phyloP scores from a whole-genome alignment of 257 asterid genomes.

The Agastache rugosa region DNA sequence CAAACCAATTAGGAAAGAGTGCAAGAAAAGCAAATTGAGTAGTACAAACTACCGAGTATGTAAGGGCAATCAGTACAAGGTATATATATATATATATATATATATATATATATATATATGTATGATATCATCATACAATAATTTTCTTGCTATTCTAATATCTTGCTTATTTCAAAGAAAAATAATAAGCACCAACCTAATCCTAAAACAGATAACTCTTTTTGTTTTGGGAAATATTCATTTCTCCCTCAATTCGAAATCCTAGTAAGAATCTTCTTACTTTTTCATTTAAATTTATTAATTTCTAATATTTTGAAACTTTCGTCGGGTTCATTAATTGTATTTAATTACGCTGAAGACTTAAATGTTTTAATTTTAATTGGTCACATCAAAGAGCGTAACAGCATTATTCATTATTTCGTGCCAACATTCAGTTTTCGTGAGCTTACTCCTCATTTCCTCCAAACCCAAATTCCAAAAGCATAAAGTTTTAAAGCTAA shows the following conservation, averaged over 20 bases:
- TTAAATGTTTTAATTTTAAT: background rate
- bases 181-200: background rate
- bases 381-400: conserved; percentile 17
- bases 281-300: too few relatives aligned
- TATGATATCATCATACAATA: background rate
- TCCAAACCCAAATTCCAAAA: background rate
- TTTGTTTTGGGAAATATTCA: background rate
- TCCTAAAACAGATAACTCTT: background rate
- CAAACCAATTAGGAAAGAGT: background rate
- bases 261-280: background rate
- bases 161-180: background rate
- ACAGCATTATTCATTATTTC: conserved; percentile 6
- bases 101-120: too few relatives aligned
- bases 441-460: conserved; percentile 1
- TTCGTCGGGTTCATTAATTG: background rate
- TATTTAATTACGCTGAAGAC: background rate
- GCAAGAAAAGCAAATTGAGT: background rate
- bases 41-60: background rate
- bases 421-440: conserved; percentile 25
- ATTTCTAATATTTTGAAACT: background rate
- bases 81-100: too few relatives aligned
- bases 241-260: background rate
- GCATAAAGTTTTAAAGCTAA: background rate
- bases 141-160: background rate
- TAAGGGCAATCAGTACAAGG: background rate